These are phyloP conservation scores for Microcyclospora pomicola DNA, from an alignment of 2,329 filamentous ascomycete species.

Conservation along the genomic window DNA sequence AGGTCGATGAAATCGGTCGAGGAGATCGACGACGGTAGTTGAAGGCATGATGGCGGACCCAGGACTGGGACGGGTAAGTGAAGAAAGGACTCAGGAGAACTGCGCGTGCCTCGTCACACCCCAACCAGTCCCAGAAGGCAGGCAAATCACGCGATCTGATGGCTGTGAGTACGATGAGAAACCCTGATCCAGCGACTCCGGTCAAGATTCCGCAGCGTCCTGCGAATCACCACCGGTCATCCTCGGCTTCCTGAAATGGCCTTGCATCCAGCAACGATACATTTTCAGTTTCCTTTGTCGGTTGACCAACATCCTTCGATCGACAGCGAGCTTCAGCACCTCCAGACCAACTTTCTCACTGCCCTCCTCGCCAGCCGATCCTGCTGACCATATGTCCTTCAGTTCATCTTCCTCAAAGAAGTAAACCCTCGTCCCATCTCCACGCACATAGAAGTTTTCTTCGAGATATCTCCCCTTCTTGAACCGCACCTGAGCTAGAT, in stretches of 20 bases:
- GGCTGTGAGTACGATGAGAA: too few species aligned
- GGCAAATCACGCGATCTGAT: too few species aligned
- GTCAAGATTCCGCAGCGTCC: too few species aligned
- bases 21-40: too few species aligned
- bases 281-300: conserved; percentile 84
- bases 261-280: conserved; percentile 96
- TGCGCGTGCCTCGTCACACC: too few species aligned
- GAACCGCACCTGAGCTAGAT: conserved; percentile 91
- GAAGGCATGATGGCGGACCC: too few species aligned
- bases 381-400: conserved; percentile 53
- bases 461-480: conserved; percentile 88
- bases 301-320: conserved; percentile 84
- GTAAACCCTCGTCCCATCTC: conserved; percentile 91
- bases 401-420: conserved; percentile 89
- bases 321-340: conserved; percentile 64
- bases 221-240: background rate
- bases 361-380: conserved; percentile 10
- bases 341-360: conserved; percentile 38
- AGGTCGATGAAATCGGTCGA: too few species aligned
- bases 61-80: too few species aligned
- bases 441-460: conserved; percentile 94
- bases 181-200: too few species aligned
- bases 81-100: too few species aligned
- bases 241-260: conserved; percentile 54
- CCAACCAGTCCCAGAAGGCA: too few species aligned